Evolutionary conservation across 2,329 filamentous ascomycete genomes (phyloP).

Genomic region (Trematosphaeria pertusa): DNA sequence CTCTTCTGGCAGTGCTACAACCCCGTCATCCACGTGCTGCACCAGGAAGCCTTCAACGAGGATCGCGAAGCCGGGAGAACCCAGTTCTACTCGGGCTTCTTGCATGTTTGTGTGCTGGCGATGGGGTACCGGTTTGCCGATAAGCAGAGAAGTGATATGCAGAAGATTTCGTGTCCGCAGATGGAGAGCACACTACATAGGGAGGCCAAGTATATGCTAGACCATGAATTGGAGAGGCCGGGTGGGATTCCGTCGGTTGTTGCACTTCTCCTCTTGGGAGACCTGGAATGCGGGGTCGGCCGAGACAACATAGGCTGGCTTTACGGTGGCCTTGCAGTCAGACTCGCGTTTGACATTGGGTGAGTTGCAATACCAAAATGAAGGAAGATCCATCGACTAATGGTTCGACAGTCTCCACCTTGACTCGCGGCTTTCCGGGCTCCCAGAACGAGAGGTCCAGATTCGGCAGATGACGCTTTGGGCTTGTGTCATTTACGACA

Average conservation of each 20-base stretch:
- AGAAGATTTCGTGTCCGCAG: constrained; percentile 54
- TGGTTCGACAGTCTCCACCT: constrained; percentile 55
- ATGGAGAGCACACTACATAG: constrained; percentile 61
- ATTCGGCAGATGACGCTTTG: constrained; percentile 61
- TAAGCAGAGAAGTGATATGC: constrained; percentile 57
- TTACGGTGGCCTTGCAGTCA: constrained; percentile 54
- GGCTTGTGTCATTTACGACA: constrained; percentile 62
- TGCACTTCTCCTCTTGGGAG: constrained; percentile 59
- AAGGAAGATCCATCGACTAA: constrained; percentile 46
- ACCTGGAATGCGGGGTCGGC: constrained; percentile 62
- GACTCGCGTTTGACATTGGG: constrained; percentile 36
- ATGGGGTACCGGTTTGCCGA: constrained; percentile 62
- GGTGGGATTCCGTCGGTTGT: constrained; percentile 62
- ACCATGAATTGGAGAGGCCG: constrained; percentile 60
- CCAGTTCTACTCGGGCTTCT: constrained; percentile 60
- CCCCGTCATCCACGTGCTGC: constrained; percentile 57
- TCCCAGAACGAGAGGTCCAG: constrained; percentile 56
- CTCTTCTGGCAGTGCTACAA: constrained; percentile 63
- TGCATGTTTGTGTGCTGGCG: constrained; percentile 61
- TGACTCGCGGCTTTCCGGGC: constrained; percentile 51
- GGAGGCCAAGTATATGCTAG: constrained; percentile 63
- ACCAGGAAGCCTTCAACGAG: constrained; percentile 58
- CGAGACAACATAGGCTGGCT: constrained; percentile 64
- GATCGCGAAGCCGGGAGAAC: constrained; percentile 55
- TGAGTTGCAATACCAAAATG: constrained; percentile 16